Evolutionary conservation across 2,329 filamentous ascomycete genomes (phyloP), one percentile per base, ranked within the genome.

Genomic region (Aspergillus arachidicola): DNA sequence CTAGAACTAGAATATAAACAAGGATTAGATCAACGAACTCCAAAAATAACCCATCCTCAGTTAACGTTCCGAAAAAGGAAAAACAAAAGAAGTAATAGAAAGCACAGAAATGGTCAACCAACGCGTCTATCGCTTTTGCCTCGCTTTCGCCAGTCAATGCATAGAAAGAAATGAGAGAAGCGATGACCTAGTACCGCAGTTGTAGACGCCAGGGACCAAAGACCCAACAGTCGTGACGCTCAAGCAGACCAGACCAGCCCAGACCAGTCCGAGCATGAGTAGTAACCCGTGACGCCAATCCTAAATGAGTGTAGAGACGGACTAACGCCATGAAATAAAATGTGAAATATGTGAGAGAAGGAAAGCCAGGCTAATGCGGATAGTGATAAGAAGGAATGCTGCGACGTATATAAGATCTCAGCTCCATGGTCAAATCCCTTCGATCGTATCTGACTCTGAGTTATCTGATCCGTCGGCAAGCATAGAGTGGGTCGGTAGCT

Each of bases 401-500:
- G 30, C 26, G 45, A 56, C 28, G 48, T 36, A 54, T 57, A 30
- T 41, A 54, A 28, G 34, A 59, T 23, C 32, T 19, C 34, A 58
- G 43, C 26, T 38, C 23, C 38, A 7, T 59, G 14, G 36, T 36
- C 54, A 65, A 19, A 57, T 41, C 41, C 62, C 64, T 23, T 69
- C 68, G 43, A 70, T 66, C 12, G 41, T 55, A 36, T 70, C 62
- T 30, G 58, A 43, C 11, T 56, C 64, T 26, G 57, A 28, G 51
- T 69, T 65, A n/a, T 70, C 69, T 26, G 69, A 64, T 16, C 62
- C 62, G 28, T 70, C 67, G 11, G 67, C 61, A 23, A 76, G 63
- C 50, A 76, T 68, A 2, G 75, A 66, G 21, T 63, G 66, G 4
- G 68, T 65, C 1, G 72, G 69, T 12, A 72, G 6, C 56, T 69